Base-by-base conservation (phyloP, 1,284 basidiomycete species). In the Ganoderma lucidum region DNA sequence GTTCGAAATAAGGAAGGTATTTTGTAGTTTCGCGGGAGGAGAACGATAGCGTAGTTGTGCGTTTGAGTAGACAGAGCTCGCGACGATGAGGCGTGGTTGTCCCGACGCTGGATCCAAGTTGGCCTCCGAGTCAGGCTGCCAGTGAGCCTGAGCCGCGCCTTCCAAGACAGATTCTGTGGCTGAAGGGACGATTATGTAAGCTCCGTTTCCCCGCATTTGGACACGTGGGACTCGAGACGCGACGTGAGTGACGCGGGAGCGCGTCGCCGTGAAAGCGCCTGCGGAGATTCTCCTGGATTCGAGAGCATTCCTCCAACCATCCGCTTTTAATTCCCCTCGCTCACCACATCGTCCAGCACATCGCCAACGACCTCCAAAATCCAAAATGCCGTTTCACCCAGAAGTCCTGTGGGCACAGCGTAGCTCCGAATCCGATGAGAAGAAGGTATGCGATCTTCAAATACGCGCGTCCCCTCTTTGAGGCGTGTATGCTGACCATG, bases 351-450 rank as follows among this genome's bases (percentile, higher is more conserved):
- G 73, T 68, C 59, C 64, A 41, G 63, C 62, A 63, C 72, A 69
- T 64, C 67, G 51, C 60, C 70, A 51, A 41, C 68, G n/a, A 66
- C 62, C 44, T 41, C 45, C 56, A 56, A 42, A 45, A 44, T 71
- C 67, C 68, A 77, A 74, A 66, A 85, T 89, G 81, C 76, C 85
- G 12, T 77, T 80, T 71, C 94, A 96, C 82, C 95, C 96, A 58
- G 95, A 97, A 83, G 85, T 97, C 65, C 85, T 95, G 3, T 98
- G 96, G 94, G 96, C 96, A 63, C 95, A 98, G 82, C 89, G 96
- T 75, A 94, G 91, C 83, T 93, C 90, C 37, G 85, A 82, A 30
- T 75, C 83, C 10, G 88, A 86, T 30, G 84, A 90, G 60, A 87
- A 87, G 68, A 96, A 96, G 86, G 96, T 94, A 45, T 64, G 71